Conservation (phyloP, 2,329 filamentous ascomycete genomes). For the Cercospora nicotianae region DNA sequence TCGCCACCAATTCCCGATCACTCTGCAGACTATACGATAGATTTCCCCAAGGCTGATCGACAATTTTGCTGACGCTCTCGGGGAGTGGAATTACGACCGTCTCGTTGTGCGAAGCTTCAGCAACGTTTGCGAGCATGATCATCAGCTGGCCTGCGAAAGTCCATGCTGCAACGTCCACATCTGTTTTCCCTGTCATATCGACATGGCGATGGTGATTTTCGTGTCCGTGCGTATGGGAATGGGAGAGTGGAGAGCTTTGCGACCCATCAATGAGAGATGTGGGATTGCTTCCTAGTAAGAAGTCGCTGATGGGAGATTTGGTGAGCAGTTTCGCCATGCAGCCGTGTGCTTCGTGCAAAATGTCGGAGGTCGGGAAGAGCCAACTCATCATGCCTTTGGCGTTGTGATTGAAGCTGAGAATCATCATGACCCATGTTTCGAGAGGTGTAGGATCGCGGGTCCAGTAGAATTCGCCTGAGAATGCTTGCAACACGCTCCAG, state of each 20-base stretch:
- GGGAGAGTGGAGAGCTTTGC: not conserved
- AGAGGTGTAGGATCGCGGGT: slow-evolving; percentile 45
- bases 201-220: not conserved
- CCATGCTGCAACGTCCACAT: slow-evolving; percentile 33
- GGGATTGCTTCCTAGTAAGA: slow-evolving; percentile 42
- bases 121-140: slow-evolving; percentile 30
- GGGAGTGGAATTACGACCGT: slow-evolving; percentile 26
- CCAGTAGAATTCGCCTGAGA: slow-evolving; percentile 53
- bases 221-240: not conserved
- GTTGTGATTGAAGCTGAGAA: slow-evolving; percentile 52
- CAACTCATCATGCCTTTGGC: slow-evolving; percentile 54
- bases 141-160: slow-evolving; percentile 17
- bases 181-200: not conserved
- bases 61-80: slow-evolving; percentile 16
- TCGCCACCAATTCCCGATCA: slow-evolving; percentile 14
- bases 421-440: slow-evolving; percentile 52
- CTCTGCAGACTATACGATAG: slow-evolving; percentile 24
- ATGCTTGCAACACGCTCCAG: slow-evolving; percentile 55
- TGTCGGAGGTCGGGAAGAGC: slow-evolving; percentile 46
- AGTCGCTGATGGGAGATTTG: slow-evolving; percentile 35
- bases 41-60: slow-evolving; percentile 30
- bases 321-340: slow-evolving; percentile 45
- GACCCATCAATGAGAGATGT: slow-evolving; percentile 12
- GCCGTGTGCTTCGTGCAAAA: slow-evolving; percentile 40
- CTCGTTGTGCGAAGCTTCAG: slow-evolving; percentile 10